Conservation (phyloP, 495 filamentous ascomycete genomes). For the Lichina pygmaea region DNA sequence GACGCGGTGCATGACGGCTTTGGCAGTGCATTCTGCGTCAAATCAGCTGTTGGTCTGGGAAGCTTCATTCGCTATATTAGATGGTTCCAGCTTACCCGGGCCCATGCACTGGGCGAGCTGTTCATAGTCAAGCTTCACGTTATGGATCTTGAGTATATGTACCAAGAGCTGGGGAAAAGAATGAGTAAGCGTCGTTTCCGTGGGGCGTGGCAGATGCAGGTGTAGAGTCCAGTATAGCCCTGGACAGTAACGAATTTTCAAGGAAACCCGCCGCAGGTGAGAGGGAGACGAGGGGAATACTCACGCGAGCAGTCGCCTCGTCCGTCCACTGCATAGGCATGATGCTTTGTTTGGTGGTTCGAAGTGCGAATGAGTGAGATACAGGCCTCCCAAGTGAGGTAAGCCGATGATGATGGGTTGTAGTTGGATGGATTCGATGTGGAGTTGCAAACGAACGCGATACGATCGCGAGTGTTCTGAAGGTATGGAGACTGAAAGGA, state of each 20-base stretch:
- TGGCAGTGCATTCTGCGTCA: slow-evolving; percentile 8
- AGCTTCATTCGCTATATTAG: background rate
- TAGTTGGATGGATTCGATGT: background rate
- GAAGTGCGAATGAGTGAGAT: too few species aligned
- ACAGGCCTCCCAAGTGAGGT: background rate
- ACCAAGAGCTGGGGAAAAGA: slow-evolving; percentile 8
- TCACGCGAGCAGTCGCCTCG: background rate
- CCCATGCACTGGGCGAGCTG: slow-evolving; percentile 11
- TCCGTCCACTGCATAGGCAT: slow-evolving; percentile 1
- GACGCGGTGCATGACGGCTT: slow-evolving; percentile 11
- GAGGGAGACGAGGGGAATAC: background rate
- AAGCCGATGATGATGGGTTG: background rate
- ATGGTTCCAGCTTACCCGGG: slow-evolving; percentile 4
- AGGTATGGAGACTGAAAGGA: too few species aligned
- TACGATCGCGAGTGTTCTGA: too few species aligned
- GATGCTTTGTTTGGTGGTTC: background rate
- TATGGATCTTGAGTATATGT: slow-evolving; percentile 6
- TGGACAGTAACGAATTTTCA: background rate
- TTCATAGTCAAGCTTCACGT: slow-evolving; percentile 6
- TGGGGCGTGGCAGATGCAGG: background rate
- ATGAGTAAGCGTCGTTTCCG: background rate
- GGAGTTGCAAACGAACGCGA: too few species aligned
- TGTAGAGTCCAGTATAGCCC: background rate
- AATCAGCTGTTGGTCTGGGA: background rate
- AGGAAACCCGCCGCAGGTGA: background rate